Base-by-base conservation (phyloP, 2,329 filamentous ascomycete species). In the Colletotrichum theobromicola region DNA sequence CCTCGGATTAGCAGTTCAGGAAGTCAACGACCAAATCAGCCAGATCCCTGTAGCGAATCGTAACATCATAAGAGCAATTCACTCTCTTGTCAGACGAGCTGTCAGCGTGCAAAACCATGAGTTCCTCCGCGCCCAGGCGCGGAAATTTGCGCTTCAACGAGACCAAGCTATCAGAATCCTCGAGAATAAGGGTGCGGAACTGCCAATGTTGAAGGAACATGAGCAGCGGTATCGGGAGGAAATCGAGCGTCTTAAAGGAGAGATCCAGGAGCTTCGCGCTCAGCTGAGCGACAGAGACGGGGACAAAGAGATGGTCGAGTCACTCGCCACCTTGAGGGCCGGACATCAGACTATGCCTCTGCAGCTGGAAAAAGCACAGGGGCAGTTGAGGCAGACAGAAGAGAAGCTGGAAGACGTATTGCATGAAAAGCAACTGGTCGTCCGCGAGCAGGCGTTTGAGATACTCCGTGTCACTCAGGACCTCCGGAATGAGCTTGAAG, bases 11-110 rank as follows among this genome's bases (percentile, higher is more conserved):
- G 28, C 53, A 26, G 24, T 71, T 34, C 16, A n/a, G 15, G 10
- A 21, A 8, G 67, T 63, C 62, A 13, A 34, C 5, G 18, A 9
- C 26, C 10, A n/a, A 7, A 32, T 35, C 21, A 9, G 7, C 9
- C 15, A 50, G 9, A 18, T 60, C 3, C 35, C 24, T 4, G 9
- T 32, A 12, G 24, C 24, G 10, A n/a, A 60, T 30, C 16, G 15
- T 9, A 24, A 26, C 10, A 28, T 71, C 34, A 32, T 50, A 15
- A 8, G n/a, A 5, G 50, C 15, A 7, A 30, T 71, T n/a, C 62
- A 71, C 50, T 18, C n/a, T 9, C 69, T 71, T n/a, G 55, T 67
- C 16, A 13, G 35, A 35, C 26, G 57, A 3, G 53, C 50, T 34
- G 12, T 21, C 50, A 71, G 50, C 21, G 37, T 28, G 26, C 13